phyloP scores from a whole-genome alignment of 1,284 basidiomycete genomes.

The Heterobasidion occidentale region DNA sequence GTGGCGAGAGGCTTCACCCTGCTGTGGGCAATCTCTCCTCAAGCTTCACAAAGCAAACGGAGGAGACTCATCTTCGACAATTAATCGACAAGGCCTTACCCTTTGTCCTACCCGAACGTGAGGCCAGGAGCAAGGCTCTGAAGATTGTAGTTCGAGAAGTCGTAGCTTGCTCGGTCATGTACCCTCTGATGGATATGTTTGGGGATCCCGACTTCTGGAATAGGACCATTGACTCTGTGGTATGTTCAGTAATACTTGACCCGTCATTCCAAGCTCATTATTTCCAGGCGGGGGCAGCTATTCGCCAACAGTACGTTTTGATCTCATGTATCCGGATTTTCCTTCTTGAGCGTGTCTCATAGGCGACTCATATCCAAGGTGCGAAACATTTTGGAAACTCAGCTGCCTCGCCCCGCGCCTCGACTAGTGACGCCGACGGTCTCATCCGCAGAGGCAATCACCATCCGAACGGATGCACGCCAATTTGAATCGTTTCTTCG shows the following conservation, averaged over 20 bases:
- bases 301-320: conserved; percentile 74
- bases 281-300: conserved; percentile 76
- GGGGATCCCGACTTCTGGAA: conserved; percentile 98
- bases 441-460: conserved; percentile 58
- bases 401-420: conserved; percentile 49
- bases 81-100: conserved; percentile 69
- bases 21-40: conserved; percentile 83
- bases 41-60: conserved; percentile 81
- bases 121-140: conserved; percentile 65
- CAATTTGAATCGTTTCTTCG: conserved; percentile 88
- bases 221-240: conserved; percentile 82
- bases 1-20: conserved; percentile 58
- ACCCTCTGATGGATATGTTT: conserved; percentile 87
- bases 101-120: conserved; percentile 68
- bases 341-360: background rate
- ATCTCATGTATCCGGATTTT: background rate
- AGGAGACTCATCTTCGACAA: conserved; percentile 76
- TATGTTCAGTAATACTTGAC: conserved; percentile 28
- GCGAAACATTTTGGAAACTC: conserved; percentile 73
- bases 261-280: conserved; percentile 9
- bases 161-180: conserved; percentile 72
- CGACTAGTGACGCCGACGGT: conserved; percentile 26
- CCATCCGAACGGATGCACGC: conserved; percentile 66
- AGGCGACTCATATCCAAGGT: conserved; percentile 82
- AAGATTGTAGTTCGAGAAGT: conserved; percentile 77